Evolutionary conservation across 345 rosid species (phyloP), one percentile per base, ranked within the genome.

Genomic region (Murraya koenigii): DNA sequence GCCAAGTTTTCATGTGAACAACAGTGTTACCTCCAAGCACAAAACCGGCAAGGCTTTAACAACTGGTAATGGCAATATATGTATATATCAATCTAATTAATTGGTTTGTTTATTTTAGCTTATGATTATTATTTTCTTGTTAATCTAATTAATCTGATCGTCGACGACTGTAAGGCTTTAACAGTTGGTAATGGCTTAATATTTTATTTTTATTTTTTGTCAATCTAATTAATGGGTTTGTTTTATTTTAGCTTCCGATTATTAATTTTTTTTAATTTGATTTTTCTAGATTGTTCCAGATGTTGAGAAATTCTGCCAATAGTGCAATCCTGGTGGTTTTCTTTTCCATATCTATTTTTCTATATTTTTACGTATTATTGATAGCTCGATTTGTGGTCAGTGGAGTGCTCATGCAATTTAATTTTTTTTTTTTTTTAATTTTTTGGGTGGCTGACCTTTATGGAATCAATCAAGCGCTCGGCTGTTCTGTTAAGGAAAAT

Each of bases 1-100:
- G 88, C 95, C 99, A 35, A 91, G 97, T 83, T 96, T 96, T 84
- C 99, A 96, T 69, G 97, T 96, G 78, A 96, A 93, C 83, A 90
- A 97, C 1, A 90, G 89, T 60, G 72, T 90, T 30, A 86, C 89
- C 62, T 74, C 94, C 36, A 92, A 85, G 82, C 90, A 85, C 59
- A 74, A 52, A 58, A 39, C 82, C 1, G 55, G 87, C 71, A 87
- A 90, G 82, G 97, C n/a, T n/a, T n/a, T n/a, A n/a, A n/a, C n/a
- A n/a, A n/a, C n/a, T n/a, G n/a, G n/a, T n/a, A n/a, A n/a, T n/a
- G n/a, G n/a, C n/a, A n/a, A n/a, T n/a, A n/a, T n/a, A n/a, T n/a
- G n/a, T n/a, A n/a, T n/a, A n/a, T n/a, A n/a, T n/a, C n/a, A n/a
- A n/a, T n/a, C n/a, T n/a, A n/a, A n/a, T n/a, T n/a, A n/a, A n/a